These are phyloP conservation scores for Tylopilus sp. DNA, from an alignment of 768 basidiomycete species.

Conservation along the genomic window DNA sequence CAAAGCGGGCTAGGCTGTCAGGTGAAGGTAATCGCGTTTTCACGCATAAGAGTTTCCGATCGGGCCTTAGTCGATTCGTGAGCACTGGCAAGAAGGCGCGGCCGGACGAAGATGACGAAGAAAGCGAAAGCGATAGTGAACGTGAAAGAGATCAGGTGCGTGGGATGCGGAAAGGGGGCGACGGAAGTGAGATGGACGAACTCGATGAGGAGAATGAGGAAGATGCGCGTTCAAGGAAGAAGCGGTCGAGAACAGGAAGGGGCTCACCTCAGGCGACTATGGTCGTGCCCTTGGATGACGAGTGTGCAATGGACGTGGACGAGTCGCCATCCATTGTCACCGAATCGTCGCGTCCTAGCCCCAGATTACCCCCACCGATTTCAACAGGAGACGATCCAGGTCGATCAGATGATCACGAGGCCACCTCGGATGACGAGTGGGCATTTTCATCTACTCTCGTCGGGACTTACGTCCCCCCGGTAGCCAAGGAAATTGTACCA, in stretches of 20 bases:
- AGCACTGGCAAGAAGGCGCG: conserved; percentile 39
- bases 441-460: conserved; percentile 25
- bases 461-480: conserved; percentile 15
- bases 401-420: not conserved
- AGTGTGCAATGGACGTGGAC: conserved; percentile 27
- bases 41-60: conserved; percentile 38
- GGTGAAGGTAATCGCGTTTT: conserved; percentile 5
- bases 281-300: conserved; percentile 23
- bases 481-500: conserved; percentile 10
- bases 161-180: not conserved
- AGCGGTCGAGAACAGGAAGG: conserved; percentile 12
- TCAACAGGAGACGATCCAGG: not conserved
- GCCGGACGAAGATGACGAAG: conserved; percentile 15
- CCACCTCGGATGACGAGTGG: conserved; percentile 18
- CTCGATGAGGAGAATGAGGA: conserved; percentile 6
- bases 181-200: conserved; percentile 14
- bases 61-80: conserved; percentile 51
- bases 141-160: conserved; percentile 6
- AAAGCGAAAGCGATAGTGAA: conserved; percentile 9
- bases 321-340: conserved; percentile 17
- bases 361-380: not conserved
- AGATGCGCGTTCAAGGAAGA: not conserved
- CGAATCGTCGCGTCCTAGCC: conserved; percentile 3
- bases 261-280: conserved; percentile 20
- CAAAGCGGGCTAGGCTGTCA: conserved; percentile 37